Evolutionary conservation across 2,329 filamentous ascomycete species (phyloP), one percentile per base, ranked within the genome.

Genomic region (Nemania bipapillata): DNA sequence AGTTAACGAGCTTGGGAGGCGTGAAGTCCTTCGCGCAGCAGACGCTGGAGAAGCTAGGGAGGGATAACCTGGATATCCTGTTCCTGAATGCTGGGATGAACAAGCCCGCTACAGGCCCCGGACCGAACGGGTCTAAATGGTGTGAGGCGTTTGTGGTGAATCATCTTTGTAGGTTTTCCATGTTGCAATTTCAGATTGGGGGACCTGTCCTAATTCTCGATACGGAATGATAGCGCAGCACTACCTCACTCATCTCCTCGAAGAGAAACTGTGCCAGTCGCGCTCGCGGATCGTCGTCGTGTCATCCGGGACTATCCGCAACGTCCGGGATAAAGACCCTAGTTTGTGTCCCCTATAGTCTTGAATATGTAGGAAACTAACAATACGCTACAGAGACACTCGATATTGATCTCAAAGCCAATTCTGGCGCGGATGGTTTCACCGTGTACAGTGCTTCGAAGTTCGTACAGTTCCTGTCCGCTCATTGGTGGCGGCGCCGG

Each of bases 401-500:
- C 15, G 32, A 40, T 15, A 32, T 35, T n/a, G 57, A 60, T 28
- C 45, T 60, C 24, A 60, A 53, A 53, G 50, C 50, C 28, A 24
- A 20, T 3, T 53, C 50, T 35, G 53, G 59, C 17, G 50, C 26
- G 3, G 32, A 35, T 37, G 50, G 24, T 20, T 49, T 49, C 40
- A n/a, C 40, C 7, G 24, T 81, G 6, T 87, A 87, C 69, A 32
- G 69, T 5, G 77, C 80, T 45, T 81, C 81, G 67, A 87, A 87
- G 71, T 86, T 87, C 63, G 76, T 81, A 0, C 83, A 84, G 71
- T 79, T 87, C 0, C 81, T 87, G 0, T 80, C 80, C 5, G 84
- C 85, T 1, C 85, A 87, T 58, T 87, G 84, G 84, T 87, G 85
- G 85, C 83, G 84, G 1, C 84, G 85, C 2, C 78, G 85, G 70